These are phyloP conservation scores for Coemansia sp. DNA, from an alignment of 192 early-diverging fungal genomes.

Conservation along the genomic window DNA sequence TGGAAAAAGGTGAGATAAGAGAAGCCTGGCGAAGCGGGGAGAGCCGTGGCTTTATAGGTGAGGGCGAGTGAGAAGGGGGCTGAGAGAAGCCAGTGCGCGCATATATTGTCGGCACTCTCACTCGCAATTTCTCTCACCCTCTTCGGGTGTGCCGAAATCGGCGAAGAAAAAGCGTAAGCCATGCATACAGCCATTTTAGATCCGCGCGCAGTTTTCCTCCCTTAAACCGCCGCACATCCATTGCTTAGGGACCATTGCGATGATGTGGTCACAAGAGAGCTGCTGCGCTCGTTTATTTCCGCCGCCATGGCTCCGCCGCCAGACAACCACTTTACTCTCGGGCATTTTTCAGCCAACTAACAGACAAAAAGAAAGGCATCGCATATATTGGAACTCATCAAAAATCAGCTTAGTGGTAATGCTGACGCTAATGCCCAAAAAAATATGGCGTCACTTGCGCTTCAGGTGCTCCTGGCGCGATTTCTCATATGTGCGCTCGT, in stretches of 20 bases:
- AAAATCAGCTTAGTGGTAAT: conserved; percentile 4
- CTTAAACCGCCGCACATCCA: not conserved
- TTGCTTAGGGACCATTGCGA: not conserved
- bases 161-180: not conserved
- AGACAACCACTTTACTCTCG: not conserved
- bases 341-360: not conserved
- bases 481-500: conserved; percentile 42
- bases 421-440: conserved; percentile 2
- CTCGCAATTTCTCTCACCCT: not conserved
- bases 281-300: conserved; percentile 6
- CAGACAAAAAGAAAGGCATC: not conserved
- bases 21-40: not conserved
- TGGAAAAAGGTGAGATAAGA: not conserved
- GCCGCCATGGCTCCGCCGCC: not conserved
- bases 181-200: not conserved
- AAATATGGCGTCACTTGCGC: conserved; percentile 14
- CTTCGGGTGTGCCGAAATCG: not conserved
- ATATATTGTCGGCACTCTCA: not conserved
- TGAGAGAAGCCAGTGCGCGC: not conserved
- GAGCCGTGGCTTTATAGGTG: conserved; percentile 2
- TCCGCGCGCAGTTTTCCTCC: conserved; percentile 4
- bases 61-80: not conserved
- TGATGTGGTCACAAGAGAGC: not conserved
- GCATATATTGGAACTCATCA: not conserved
- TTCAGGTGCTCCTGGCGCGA: conserved; percentile 9